Conservation (phyloP, 2,329 filamentous ascomycete genomes). For the Sporothrix globosa region DNA sequence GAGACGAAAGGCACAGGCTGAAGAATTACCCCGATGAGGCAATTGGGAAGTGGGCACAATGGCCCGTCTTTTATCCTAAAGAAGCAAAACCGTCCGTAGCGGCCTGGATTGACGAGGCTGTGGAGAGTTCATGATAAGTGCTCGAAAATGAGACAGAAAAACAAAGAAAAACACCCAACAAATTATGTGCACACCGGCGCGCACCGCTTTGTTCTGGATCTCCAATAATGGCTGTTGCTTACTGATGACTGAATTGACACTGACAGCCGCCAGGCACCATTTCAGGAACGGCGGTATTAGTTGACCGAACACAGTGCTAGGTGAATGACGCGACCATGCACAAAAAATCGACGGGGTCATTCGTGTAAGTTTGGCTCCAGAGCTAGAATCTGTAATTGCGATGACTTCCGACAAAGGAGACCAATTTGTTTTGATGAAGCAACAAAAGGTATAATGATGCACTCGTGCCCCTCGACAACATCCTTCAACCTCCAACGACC, state of each 20-base stretch:
- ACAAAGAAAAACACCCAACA: background rate
- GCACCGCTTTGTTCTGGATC: background rate
- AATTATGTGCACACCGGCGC: background rate
- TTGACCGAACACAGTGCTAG: background rate
- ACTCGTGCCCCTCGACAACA: background rate
- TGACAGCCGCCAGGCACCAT: background rate
- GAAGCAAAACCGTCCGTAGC: constrained; percentile 6
- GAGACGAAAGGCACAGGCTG: background rate
- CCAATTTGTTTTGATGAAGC: background rate
- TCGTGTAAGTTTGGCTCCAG: background rate
- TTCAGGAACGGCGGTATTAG: background rate
- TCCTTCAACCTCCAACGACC: too few species aligned
- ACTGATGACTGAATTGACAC: background rate
- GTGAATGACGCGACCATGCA: background rate
- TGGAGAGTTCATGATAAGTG: background rate
- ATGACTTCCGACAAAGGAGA: too few species aligned
- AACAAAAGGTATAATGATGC: background rate
- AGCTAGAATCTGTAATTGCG: background rate
- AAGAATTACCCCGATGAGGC: background rate
- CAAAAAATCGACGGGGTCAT: background rate
- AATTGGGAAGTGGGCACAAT: constrained; percentile 10
- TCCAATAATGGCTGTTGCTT: background rate
- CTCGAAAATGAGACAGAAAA: background rate
- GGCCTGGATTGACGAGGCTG: constrained; percentile 9
- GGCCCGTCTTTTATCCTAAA: background rate